Conservation (phyloP, 1,139 yeast genomes). For the Geotrichum aggregatum region DNA sequence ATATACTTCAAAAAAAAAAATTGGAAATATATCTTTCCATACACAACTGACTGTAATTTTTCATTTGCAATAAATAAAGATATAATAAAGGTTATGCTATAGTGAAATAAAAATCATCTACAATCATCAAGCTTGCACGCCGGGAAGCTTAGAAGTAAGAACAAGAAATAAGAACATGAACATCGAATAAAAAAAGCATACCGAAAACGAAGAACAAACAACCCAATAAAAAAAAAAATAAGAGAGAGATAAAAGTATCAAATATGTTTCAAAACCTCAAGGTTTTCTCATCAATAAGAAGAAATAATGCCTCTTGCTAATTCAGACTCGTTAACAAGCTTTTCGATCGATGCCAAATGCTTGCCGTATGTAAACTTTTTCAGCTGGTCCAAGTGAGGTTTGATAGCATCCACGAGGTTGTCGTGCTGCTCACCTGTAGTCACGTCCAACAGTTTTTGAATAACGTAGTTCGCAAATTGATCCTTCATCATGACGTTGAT, state of each 20-base stretch:
- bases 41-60: too few relatives aligned
- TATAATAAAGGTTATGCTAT: too few relatives aligned
- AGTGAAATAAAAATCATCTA: too few relatives aligned
- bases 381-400: slow-evolving; percentile 41
- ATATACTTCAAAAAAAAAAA: too few relatives aligned
- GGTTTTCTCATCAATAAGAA: neutral
- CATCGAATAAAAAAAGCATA: neutral
- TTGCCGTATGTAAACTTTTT: slow-evolving; percentile 56
- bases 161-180: neutral
- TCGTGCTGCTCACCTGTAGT: slow-evolving; percentile 55
- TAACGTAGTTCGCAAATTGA: slow-evolving; percentile 95
- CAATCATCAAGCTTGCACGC: too few relatives aligned
- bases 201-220: neutral
- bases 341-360: slow-evolving; percentile 83
- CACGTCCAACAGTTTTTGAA: slow-evolving; percentile 87
- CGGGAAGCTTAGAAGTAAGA: too few relatives aligned
- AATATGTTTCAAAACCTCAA: neutral
- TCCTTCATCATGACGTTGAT: slow-evolving; percentile 82
- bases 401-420: slow-evolving; percentile 39
- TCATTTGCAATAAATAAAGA: too few relatives aligned
- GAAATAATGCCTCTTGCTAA: neutral
- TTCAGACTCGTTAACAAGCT: slow-evolving; percentile 45
- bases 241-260: neutral
- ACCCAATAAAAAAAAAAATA: neutral
- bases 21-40: too few relatives aligned